phyloP scores from a whole-genome alignment of 2,329 filamentous ascomycete genomes.

The Aphanoascus verrucosus region DNA sequence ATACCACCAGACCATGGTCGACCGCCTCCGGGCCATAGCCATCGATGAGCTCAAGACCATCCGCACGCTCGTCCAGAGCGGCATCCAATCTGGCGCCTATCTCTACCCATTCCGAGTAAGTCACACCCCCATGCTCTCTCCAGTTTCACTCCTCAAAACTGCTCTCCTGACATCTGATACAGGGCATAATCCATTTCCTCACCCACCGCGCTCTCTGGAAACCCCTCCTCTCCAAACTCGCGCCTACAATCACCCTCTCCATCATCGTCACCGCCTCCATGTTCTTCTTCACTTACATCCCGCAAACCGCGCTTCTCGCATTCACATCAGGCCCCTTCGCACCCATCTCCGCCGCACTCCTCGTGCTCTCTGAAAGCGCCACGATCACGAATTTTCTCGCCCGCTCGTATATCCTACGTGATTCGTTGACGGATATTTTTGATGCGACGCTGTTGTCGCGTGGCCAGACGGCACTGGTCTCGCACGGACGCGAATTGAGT shows the following conservation, averaged over 20 bases:
- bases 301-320: constrained; percentile 70
- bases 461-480: constrained; percentile 53
- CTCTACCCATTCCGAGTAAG: constrained; percentile 68
- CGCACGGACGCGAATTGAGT: constrained; percentile 63
- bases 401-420: constrained; percentile 59
- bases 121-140: neutral
- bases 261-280: constrained; percentile 62
- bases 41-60: constrained; percentile 62
- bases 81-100: constrained; percentile 66
- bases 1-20: constrained; percentile 26
- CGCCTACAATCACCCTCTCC: constrained; percentile 58
- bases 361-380: constrained; percentile 49
- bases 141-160: neutral
- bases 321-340: constrained; percentile 72
- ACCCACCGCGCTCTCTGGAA: constrained; percentile 49
- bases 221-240: constrained; percentile 47
- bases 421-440: constrained; percentile 78
- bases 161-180: too few relatives aligned
- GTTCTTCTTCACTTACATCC: constrained; percentile 79
- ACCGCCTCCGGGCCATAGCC: constrained; percentile 47
- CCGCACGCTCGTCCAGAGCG: constrained; percentile 53
- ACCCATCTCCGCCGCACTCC: constrained; percentile 49
- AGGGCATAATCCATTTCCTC: constrained; percentile 53
- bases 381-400: constrained; percentile 44
- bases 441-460: constrained; percentile 56